Evolutionary conservation across 306 rosid genomes (phyloP), one percentile per base, ranked within the genome.

Genomic region (Lagenaria siceraria): DNA sequence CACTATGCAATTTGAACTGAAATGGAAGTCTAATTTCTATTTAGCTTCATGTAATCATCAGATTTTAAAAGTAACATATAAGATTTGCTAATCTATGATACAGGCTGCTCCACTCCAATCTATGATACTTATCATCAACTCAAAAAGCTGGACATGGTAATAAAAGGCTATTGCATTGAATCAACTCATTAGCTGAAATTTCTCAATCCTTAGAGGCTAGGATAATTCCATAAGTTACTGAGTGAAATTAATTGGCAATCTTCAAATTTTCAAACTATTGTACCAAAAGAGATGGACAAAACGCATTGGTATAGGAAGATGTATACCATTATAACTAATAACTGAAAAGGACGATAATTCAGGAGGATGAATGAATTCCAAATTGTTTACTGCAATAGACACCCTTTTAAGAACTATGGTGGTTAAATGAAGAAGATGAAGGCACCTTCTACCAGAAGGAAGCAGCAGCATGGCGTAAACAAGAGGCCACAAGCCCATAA

Each of bases 401-500:
- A 43, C 43, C 43, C 43, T 40, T 40, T 7, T 8, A 46, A 46
- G 6, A 46, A 46, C 1, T 11, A 46, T 46, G 65, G 8, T 40
- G 52, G 25, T 12, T 29, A 5, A 29, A 74, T 17, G n/a, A 58
- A 36, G 14, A 29, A 62, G 48, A 60, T 18, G 29, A 76, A 54
- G 65, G 74, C 86, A 95, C 98, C 98, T 92, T 78, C 97, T 90
- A 81, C 90, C 97, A 5, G 96, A 87, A 14, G 98, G 97, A 78
- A 95, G 83, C 87, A 92, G 78, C 77, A 92, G 83, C 97, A 89
- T 89, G 86, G 87, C 77, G 85, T 94, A 94, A 0, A 83, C 85
- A 87, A 94, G 81, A 4, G 97, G 98, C 98, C 98, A 94, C 83
- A 94, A 84, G 40, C 97, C 97, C 97, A 95, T 90, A 25, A 92